Base-by-base conservation (phyloP, 2,329 filamentous ascomycete species). In the Cladobotryum mycophilum region DNA sequence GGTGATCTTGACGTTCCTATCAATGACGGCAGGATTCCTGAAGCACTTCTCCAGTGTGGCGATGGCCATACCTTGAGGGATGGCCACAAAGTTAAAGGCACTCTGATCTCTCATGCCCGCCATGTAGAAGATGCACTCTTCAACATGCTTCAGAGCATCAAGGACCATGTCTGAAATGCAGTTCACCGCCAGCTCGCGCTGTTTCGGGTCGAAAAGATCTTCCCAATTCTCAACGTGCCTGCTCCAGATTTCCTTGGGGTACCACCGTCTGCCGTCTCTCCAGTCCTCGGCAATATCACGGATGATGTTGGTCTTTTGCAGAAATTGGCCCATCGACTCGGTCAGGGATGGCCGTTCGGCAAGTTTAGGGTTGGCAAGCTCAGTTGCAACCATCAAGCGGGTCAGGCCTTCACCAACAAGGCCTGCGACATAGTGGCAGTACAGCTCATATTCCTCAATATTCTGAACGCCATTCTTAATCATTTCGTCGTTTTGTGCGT, bases 281-380 rank as follows among this genome's bases (percentile, higher is more conserved):
- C 85, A 85, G 65, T 99, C 93, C 68, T 99, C 93, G 60, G 85
- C 83, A 56, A 97, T 81, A 67, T 99, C 93, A 65, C 93, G 89
- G 65, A 97, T 96, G 67, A 99, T 96, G 76, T 99, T 99, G 58
- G 90, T 95, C 76, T 99, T 96, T 66, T 99, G 93, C 55, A 99
- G 75, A 70, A 99, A 96, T 59, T 96, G 87, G 20, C 89, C 93
- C 93, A 99, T 99, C 41, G 89, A 92, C 70, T 96, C 91, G 60
- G 89, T 88, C 45, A 99, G 80, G 54, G 89, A 76, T 34, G 87
- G 84, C 47, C 89, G 82, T 56, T 91, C 80, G 47, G 92, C 74
- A 47, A 99, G 79, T 51, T 84, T 87, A 3, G 88, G 86, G 67
- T 96, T 96, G 54, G 89, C 93, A 51, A 95, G 85, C 55, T 87